Conservation (phyloP, 2,329 filamentous ascomycete species). For the Trichoderma simmonsii region DNA sequence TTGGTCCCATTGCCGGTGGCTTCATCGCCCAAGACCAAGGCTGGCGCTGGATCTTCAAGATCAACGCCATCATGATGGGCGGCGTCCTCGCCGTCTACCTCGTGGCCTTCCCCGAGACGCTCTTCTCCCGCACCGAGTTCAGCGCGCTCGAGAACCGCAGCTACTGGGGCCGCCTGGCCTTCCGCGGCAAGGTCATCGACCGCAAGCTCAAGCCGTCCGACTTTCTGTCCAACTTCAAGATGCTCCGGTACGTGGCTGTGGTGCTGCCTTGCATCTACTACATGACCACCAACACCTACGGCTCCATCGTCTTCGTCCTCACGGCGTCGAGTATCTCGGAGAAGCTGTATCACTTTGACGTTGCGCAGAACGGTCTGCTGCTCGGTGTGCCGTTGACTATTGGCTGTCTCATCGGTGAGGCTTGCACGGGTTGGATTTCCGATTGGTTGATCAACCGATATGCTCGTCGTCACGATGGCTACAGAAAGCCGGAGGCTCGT, state of each 20-base stretch:
- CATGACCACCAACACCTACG: slow-evolving; percentile 9
- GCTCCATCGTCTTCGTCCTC: slow-evolving; percentile 12
- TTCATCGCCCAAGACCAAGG: slow-evolving; percentile 4
- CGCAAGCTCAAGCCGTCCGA: slow-evolving; percentile 1
- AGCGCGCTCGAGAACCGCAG: slow-evolving; percentile 8
- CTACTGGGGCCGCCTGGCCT: slow-evolving; percentile 5
- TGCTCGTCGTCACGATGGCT: slow-evolving; percentile 4
- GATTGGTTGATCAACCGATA: slow-evolving; percentile 14
- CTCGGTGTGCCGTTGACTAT: slow-evolving; percentile 7
- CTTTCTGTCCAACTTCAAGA: slow-evolving; percentile 8
- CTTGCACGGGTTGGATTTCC: slow-evolving; percentile 12
- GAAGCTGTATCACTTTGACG: slow-evolving; percentile 8
- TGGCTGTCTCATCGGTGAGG: slow-evolving; percentile 7
- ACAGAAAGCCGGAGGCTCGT: slow-evolving; percentile 4
- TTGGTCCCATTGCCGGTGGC: slow-evolving; percentile 10
- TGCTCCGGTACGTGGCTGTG: slow-evolving; percentile 8
- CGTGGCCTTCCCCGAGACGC: slow-evolving; percentile 10
- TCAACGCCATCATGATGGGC: slow-evolving; percentile 11
- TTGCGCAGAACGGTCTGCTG: slow-evolving; percentile 5
- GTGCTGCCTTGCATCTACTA: slow-evolving; percentile 13
- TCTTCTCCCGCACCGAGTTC: slow-evolving; percentile 11
- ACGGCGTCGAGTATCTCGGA: slow-evolving; percentile 10
- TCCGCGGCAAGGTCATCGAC: slow-evolving; percentile 10
- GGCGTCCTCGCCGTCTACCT: neutral
- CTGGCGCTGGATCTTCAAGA: slow-evolving; percentile 14